Percentiles rank a stretch among this genome's conserved stretches.
phyloP scores from a whole-genome alignment of 1,139 yeast genomes.

The Lodderomyces oxycetoniae region DNA sequence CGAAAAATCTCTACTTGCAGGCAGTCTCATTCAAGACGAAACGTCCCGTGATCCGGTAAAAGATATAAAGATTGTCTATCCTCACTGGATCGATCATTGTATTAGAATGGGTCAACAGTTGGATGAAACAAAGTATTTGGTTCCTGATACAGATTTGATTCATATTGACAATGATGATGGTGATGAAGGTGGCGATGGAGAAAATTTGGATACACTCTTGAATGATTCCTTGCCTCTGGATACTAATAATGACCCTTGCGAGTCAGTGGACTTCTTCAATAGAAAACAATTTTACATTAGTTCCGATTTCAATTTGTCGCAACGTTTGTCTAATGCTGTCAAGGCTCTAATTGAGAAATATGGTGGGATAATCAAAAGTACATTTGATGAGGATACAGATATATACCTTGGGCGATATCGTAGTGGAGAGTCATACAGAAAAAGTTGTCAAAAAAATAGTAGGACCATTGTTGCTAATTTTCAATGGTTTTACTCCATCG shows the following conservation, averaged over 20 bases:
- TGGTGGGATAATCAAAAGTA: conserved; percentile 27
- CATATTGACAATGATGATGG: conserved; percentile 3
- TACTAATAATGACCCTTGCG: conserved; percentile 2
- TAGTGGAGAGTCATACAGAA: conserved; percentile 45
- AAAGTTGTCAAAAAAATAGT: conserved; percentile 23
- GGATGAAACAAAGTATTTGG: conserved; percentile 50
- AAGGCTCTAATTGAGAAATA: conserved; percentile 24
- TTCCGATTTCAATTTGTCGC: conserved; percentile 32
- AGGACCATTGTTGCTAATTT: conserved; percentile 56
- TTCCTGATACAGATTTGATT: conserved; percentile 29
- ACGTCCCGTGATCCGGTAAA: conserved; percentile 15
- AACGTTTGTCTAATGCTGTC: conserved; percentile 25
- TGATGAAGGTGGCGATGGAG: conserved; percentile 6
- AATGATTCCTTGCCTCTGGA: conserved; percentile 11
- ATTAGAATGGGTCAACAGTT: conserved; percentile 48
- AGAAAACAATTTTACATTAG: conserved; percentile 28
- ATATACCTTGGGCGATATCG: conserved; percentile 67
- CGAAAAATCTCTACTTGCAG: conserved; percentile 42
- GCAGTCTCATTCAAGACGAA: conserved; percentile 33
- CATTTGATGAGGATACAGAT: conserved; percentile 33
- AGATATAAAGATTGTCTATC: conserved; percentile 60
- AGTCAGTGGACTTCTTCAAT: conserved; percentile 15
- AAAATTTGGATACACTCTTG: conserved; percentile 7
- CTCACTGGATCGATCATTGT: conserved; percentile 75
- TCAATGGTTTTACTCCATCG: conserved; percentile 69